phyloP scores from a whole-genome alignment of 768 basidiomycete species.

The Mycena rosella region DNA sequence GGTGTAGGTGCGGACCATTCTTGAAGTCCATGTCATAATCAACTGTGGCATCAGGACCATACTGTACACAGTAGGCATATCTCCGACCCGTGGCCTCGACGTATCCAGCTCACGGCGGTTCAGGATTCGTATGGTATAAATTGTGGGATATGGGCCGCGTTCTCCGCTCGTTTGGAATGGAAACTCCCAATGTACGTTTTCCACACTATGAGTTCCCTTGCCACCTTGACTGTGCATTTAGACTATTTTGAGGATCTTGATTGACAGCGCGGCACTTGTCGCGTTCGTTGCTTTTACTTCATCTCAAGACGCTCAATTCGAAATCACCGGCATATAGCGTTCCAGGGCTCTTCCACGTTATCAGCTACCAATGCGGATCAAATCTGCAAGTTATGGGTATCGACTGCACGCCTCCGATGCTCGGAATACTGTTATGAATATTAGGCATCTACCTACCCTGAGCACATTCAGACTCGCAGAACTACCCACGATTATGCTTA shows the following conservation, averaged over 20 bases:
- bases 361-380: slow-evolving; percentile 14
- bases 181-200: neutral
- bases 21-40: too few relatives aligned
- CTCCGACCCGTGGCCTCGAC: too few relatives aligned
- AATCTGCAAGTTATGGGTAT: slow-evolving; percentile 11
- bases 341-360: slow-evolving; percentile 1
- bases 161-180: neutral
- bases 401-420: slow-evolving; percentile 12
- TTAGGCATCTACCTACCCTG: too few relatives aligned
- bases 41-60: too few relatives aligned
- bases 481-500: too few relatives aligned
- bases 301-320: too few relatives aligned
- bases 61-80: too few relatives aligned
- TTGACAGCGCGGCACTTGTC: slow-evolving; percentile 7
- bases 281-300: slow-evolving; percentile 1
- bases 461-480: too few relatives aligned
- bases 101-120: neutral
- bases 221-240: neutral
- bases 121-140: neutral
- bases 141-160: too few relatives aligned
- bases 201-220: neutral
- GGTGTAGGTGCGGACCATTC: too few relatives aligned
- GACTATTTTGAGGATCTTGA: slow-evolving; percentile 14
- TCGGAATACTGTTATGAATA: too few relatives aligned
- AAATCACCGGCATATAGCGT: neutral